Base-by-base conservation (phyloP, 805 yeast genomes). In the Kluyveromyces aestuarii region DNA sequence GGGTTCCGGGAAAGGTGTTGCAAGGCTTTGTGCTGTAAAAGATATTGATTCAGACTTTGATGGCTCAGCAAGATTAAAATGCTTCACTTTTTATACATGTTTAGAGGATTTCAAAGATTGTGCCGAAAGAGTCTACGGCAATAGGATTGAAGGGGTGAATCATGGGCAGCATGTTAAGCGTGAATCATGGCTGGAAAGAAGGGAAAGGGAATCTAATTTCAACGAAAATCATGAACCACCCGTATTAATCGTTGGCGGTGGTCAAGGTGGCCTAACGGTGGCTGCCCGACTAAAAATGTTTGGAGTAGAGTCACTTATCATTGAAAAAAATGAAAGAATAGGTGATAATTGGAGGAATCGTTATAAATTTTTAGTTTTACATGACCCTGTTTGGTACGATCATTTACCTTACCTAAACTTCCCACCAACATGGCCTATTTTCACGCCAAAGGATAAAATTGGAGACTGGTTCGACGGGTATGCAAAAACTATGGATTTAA, bases 291-390 rank as follows among this genome's bases (percentile, higher is more conserved):
- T 72, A 56, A 70, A 70, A 50, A 58, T 61, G 8, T 62, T 70
- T 62, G 77, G 77, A 10, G 61, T 72, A 38, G 65, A 67, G 44
- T 58, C 69, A 1, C 60, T 73, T 41, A 67, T 73, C 44, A 63
- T 73, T 17, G 76, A 72, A 40, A 60, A 63, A 19, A 66, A 69
- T 55, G 30, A 50, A 45, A 55, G 63, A 33, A 61, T 72, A 45
- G 77, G 77, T 50, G 77, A 73, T 52, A 72, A 73, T 56, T 73
- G 77, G 77, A 64, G 77, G 56, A 61, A 63, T 48, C 59, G 77
- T 39, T 73, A 73, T 55, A 69, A 68, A 55, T 72, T 73, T 45
- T 58, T 73, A 37, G 72, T 73, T 7, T 56, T 73, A 27, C 77
- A 73, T 54, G 77, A 73, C 54, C 75, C 76, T 1, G 72, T 69